Base-by-base conservation (phyloP, 176 grass and related monocot species). In the Luzula sylvatica region DNA sequence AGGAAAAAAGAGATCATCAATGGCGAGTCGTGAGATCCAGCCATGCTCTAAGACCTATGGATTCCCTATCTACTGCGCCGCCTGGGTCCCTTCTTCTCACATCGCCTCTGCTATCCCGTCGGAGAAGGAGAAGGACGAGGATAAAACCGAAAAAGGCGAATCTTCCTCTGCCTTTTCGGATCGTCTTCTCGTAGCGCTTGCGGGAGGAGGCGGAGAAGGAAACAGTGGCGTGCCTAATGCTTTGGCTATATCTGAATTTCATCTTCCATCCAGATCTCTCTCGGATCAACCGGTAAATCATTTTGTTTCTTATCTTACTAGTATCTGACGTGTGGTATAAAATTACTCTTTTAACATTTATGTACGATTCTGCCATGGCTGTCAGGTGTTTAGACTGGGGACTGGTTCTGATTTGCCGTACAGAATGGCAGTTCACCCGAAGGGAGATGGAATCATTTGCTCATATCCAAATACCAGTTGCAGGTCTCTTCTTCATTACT, bases 21-120 rank as follows among this genome's bases (percentile, higher is more conserved):
- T 64, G 60, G 60, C 56, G 20, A 60, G 20, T 41, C 30, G 25
- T 8, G 58, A 48, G 58, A 63, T 15, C 8, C 24, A 64, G 7
- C n/a, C 23, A 14, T 64, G 43, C 43, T 32, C 60, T 12, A 30
- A 71, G 78, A 87, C 86, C 25, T 98, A 98, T 58, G 82, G 86
- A 24, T 87, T 90, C 66, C 93, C 86, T 35, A 92, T 98, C 75
- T 98, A 83, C 75, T 98, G 78, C 72, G 78, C 86, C 11, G 53
- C 74, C 20, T 98, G 85, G 81, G 55, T 92, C 9, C 86, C 93
- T 46, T 61, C 90, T 3, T 72, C 70, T 27, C 75, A 89, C 75
- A 87, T 80, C 75, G 53, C 73, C 20, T 27, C 52, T 11, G 25
- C 78, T 3, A 26, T 67, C 25, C 27, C 65, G 1, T 23, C 49